Evolutionary conservation across 495 filamentous ascomycete genomes (phyloP).

Genomic region (Penicilliopsis zonata): DNA sequence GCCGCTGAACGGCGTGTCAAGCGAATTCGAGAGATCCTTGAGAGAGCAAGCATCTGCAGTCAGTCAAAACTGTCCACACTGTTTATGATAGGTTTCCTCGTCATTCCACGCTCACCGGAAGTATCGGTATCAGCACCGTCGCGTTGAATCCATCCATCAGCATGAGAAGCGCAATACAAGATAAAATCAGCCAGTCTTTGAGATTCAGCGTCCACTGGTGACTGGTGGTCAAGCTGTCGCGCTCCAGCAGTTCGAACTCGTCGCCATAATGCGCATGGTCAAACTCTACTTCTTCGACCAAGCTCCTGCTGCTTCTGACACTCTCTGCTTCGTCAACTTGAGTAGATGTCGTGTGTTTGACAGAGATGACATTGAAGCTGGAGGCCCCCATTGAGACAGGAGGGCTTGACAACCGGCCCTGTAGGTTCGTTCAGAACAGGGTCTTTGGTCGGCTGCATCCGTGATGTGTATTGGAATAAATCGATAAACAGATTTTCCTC

Average conservation of each 20-base stretch:
- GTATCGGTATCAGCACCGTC: conserved; percentile 20
- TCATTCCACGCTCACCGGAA: conserved; percentile 9
- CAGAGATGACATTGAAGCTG: conserved; percentile 1
- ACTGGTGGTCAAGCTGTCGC: conserved; percentile 1
- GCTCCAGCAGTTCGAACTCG: conserved; percentile 12
- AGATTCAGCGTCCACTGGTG: conserved; percentile 13
- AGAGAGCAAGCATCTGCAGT: too few relatives aligned
- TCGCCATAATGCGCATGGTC: conserved; percentile 16
- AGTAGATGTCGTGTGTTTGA: conserved; percentile 8
- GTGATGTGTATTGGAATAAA: too few relatives aligned
- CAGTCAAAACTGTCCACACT: too few relatives aligned
- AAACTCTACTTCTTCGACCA: conserved; percentile 11
- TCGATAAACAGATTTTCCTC: too few relatives aligned
- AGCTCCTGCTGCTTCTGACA: conserved; percentile 7
- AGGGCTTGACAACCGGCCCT: too few relatives aligned
- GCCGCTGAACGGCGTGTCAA: conserved; percentile 16
- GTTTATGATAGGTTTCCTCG: too few relatives aligned
- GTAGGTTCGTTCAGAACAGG: too few relatives aligned
- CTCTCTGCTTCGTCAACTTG: conserved; percentile 9
- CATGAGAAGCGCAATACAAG: conserved; percentile 19
- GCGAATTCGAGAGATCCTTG: conserved; percentile 16
- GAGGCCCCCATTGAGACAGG: neutral
- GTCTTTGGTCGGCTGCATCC: too few relatives aligned
- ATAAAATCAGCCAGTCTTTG: conserved; percentile 21
- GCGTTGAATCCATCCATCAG: conserved; percentile 31